Evolutionary conservation across 163 green algal species (phyloP).

Genomic region (Chlamydomonas reinhardtii): DNA sequence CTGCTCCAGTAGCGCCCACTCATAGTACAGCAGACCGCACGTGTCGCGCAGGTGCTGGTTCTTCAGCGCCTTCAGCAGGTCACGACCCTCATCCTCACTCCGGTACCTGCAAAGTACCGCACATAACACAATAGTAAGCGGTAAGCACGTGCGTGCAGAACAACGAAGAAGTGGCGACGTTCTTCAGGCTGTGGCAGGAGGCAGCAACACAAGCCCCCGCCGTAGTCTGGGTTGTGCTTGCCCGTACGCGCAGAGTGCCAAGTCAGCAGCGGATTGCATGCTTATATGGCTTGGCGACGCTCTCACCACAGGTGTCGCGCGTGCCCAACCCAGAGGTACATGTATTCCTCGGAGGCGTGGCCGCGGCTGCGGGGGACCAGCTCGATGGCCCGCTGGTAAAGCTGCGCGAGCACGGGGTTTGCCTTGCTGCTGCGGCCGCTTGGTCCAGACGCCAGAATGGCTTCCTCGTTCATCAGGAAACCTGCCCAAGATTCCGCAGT

Average conservation of each 20-base stretch:
- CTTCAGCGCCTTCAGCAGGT: slow-evolving; percentile 91
- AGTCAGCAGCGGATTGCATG: too few relatives aligned
- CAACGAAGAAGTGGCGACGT: too few relatives aligned
- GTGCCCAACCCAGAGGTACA: slow-evolving; percentile 86
- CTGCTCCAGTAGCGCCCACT: slow-evolving; percentile 86
- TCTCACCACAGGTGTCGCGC: slow-evolving; percentile 85
- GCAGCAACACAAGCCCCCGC: too few relatives aligned
- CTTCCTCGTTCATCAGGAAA: slow-evolving; percentile 53
- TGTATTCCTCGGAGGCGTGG: slow-evolving; percentile 71
- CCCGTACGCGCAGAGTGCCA: too few relatives aligned
- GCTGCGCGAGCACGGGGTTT: slow-evolving; percentile 61
- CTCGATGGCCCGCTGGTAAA: slow-evolving; percentile 84
- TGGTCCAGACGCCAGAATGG: neutral
- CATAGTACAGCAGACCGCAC: slow-evolving; percentile 76
- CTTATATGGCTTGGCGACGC: too few relatives aligned
- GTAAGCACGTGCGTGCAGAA: too few relatives aligned
- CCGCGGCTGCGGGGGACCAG: slow-evolving; percentile 71
- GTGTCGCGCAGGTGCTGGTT: slow-evolving; percentile 76
- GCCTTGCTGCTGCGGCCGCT: neutral
- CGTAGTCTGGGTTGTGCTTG: too few relatives aligned
- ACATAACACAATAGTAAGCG: too few relatives aligned
- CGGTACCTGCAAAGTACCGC: slow-evolving; percentile 34
- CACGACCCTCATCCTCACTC: slow-evolving; percentile 82
- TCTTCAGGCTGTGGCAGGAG: too few relatives aligned
- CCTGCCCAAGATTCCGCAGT: slow-evolving; percentile 48